These are phyloP conservation scores for Entomortierella beljakovae DNA, from an alignment of 192 early-diverging fungal genomes.

Conservation along the genomic window DNA sequence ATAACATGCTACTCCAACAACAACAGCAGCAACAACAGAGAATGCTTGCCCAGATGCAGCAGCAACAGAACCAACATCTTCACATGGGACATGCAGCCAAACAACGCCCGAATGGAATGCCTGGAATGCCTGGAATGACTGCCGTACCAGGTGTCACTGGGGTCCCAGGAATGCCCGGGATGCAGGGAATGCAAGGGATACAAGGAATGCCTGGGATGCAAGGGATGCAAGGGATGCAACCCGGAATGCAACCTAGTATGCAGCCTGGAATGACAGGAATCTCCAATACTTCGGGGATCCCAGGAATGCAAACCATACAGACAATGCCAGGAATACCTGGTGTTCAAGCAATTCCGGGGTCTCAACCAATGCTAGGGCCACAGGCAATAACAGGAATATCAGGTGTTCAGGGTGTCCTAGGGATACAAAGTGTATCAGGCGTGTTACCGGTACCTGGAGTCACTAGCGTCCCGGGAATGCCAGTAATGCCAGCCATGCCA, in stretches of 20 bases:
- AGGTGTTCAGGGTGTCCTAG: neutral
- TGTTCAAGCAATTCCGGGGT: neutral
- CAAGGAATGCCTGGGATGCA: neutral
- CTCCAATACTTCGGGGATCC: neutral
- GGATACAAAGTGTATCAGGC: neutral
- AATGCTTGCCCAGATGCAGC: constrained; percentile 23
- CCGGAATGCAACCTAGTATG: too few species aligned
- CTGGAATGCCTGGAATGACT: constrained; percentile 4
- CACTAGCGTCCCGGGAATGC: neutral
- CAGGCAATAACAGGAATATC: constrained; percentile 9
- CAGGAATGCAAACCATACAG: neutral
- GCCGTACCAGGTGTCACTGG: neutral
- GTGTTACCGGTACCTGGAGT: neutral
- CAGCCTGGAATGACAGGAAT: too few species aligned
- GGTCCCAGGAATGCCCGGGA: neutral
- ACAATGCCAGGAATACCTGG: constrained; percentile 14
- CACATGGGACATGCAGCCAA: constrained; percentile 12
- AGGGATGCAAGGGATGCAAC: constrained; percentile 2
- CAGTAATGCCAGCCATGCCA: constrained; percentile 1
- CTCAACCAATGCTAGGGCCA: neutral
- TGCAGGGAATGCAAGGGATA: constrained; percentile 1
- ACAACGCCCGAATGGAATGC: constrained; percentile 13
- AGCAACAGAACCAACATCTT: constrained; percentile 27
- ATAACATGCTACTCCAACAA: constrained; percentile 14
- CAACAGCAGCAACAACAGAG: constrained; percentile 27